Percentiles rank a stretch among this genome's conserved stretches.
These are phyloP conservation scores for Fusarium sp. DNA, from an alignment of 2,329 filamentous ascomycete genomes.

Conservation along the genomic window DNA sequence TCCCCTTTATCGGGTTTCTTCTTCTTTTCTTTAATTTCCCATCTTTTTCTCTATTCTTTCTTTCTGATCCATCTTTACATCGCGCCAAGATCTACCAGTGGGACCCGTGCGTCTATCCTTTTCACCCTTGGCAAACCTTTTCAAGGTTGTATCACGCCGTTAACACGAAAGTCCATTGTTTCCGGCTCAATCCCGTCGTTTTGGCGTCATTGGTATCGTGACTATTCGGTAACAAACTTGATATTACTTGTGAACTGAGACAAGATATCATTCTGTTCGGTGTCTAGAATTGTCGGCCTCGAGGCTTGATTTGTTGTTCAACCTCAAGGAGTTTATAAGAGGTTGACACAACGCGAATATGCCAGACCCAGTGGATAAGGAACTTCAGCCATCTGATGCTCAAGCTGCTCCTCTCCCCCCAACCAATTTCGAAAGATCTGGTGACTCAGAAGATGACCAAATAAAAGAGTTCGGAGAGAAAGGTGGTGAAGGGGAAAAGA, in stretches of 20 bases:
- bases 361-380: constrained; percentile 47
- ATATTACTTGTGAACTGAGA: neutral
- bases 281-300: constrained; percentile 1
- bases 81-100: constrained; percentile 17
- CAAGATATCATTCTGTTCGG: constrained; percentile 1
- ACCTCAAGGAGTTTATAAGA: constrained; percentile 6
- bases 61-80: neutral
- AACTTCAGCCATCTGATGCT: constrained; percentile 48
- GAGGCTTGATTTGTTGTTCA: neutral
- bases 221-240: neutral
- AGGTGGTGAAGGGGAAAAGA: constrained; percentile 21
- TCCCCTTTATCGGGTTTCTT: constrained; percentile 14
- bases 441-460: constrained; percentile 37
- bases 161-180: constrained; percentile 20
- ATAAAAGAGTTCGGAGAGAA: constrained; percentile 36
- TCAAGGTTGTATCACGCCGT: constrained; percentile 17
- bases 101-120: constrained; percentile 7
- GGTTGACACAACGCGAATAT: constrained; percentile 35
- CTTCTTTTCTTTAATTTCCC: constrained; percentile 20
- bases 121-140: constrained; percentile 17
- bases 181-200: constrained; percentile 23
- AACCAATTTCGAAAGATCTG: constrained; percentile 33
- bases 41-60: neutral
- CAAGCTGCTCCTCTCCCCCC: constrained; percentile 49
- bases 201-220: constrained; percentile 6